Percentiles rank a stretch among this genome's conserved stretches.
Evolutionary conservation across 2,329 filamentous ascomycete genomes (phyloP).

Genomic region (Leptoxyphium fumago): DNA sequence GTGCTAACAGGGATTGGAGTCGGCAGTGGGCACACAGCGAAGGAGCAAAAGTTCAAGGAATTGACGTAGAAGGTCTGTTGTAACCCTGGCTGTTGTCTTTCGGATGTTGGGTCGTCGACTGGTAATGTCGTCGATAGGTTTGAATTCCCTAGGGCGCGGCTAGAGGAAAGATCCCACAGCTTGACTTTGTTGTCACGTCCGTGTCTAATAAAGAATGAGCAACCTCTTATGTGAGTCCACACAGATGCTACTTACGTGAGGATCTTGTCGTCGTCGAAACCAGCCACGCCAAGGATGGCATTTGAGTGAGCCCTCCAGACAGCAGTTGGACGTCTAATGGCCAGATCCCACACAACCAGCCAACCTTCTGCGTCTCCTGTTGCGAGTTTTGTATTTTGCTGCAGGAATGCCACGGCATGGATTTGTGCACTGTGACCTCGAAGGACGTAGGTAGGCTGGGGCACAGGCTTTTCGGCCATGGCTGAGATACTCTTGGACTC

Average conservation of each 20-base stretch:
- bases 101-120: conserved; percentile 40
- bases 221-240: too few species aligned
- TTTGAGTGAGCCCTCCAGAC: conserved; percentile 78
- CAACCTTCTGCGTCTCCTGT: conserved; percentile 87
- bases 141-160: conserved; percentile 41
- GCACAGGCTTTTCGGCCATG: conserved; percentile 23
- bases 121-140: conserved; percentile 55
- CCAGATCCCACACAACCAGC: conserved; percentile 71
- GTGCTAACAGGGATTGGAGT: conserved; percentile 1
- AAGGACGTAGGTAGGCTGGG: conserved; percentile 54
- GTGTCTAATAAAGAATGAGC: conserved; percentile 43
- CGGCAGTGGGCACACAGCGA: conserved; percentile 41
- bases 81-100: conserved; percentile 61
- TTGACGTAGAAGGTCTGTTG: conserved; percentile 73
- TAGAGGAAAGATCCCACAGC: conserved; percentile 56
- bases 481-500: neutral
- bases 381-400: conserved; percentile 58
- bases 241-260: neutral
- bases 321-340: conserved; percentile 63
- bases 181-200: conserved; percentile 76
- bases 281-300: conserved; percentile 58
- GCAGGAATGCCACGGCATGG: conserved; percentile 60
- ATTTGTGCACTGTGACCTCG: conserved; percentile 74
- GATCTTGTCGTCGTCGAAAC: conserved; percentile 37
- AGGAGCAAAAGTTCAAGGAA: conserved; percentile 88